A percentile compares a stretch with the other conserved stretches of the same genome.
phyloP scores from a whole-genome alignment of 192 early-diverging fungal genomes.

The Chytriomyces sp. region DNA sequence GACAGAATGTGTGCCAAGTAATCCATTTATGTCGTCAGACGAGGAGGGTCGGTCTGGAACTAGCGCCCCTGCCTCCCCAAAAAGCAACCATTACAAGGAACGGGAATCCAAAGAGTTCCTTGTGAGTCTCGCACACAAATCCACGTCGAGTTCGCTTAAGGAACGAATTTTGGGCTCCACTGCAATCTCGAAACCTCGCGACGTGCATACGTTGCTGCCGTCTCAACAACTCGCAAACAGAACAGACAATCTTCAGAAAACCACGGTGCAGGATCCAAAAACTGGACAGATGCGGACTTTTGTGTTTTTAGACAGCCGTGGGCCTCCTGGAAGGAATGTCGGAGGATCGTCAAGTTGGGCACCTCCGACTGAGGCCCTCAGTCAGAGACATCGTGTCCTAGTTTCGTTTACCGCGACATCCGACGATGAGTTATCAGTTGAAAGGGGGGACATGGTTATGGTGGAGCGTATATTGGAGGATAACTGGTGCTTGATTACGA shows the following conservation, averaged over 20 bases:
- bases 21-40: too few relatives aligned
- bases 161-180: neutral
- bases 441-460: conserved; percentile 5
- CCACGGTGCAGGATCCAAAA: conserved; percentile 7
- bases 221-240: neutral
- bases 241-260: neutral
- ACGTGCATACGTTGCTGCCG: neutral
- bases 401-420: neutral
- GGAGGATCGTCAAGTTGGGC: conserved; percentile 23
- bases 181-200: neutral
- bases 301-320: conserved; percentile 24
- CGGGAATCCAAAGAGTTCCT: neutral
- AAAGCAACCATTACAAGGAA: neutral
- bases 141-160: neutral
- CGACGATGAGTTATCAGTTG: conserved; percentile 11
- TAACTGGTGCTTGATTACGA: conserved; percentile 11
- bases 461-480: conserved; percentile 26
- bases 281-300: conserved; percentile 23
- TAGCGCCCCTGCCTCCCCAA: neutral
- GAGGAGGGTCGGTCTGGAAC: too few relatives aligned
- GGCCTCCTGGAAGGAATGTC: conserved; percentile 18
- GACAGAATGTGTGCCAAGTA: too few relatives aligned
- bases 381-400: conserved; percentile 20
- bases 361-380: neutral
- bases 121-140: neutral